These are phyloP conservation scores for Keithomyces neogunnii DNA, from an alignment of 2,329 filamentous ascomycete genomes.

Conservation along the genomic window DNA sequence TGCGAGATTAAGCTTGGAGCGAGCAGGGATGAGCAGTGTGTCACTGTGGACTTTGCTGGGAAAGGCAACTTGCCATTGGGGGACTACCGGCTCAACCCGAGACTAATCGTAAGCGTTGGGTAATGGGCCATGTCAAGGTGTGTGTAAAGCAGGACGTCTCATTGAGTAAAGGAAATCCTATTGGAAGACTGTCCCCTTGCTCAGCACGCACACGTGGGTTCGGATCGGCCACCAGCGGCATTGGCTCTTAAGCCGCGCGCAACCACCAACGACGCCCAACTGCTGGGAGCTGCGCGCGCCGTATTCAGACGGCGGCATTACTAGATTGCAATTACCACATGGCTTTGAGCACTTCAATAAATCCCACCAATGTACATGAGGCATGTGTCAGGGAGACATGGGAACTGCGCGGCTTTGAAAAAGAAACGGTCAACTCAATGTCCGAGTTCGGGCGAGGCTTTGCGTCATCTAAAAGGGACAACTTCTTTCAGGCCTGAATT, in stretches of 20 bases:
- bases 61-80: neutral
- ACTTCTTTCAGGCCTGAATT: too few species aligned
- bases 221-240: constrained; percentile 2
- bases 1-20: too few species aligned
- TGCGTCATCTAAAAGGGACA: too few species aligned
- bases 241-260: neutral
- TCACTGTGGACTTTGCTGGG: neutral
- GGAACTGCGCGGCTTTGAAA: neutral
- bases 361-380: neutral
- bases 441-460: too few species aligned
- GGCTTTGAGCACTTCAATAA: neutral
- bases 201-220: neutral
- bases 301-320: neutral
- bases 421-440: too few species aligned
- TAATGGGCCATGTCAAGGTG: neutral
- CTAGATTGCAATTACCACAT: constrained; percentile 1
- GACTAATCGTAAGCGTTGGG: neutral
- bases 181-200: neutral
- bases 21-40: neutral
- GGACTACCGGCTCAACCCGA: neutral
- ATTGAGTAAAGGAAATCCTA: neutral
- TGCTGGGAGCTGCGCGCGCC: neutral
- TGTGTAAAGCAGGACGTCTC: neutral
- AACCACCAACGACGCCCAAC: neutral
- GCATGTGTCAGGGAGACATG: neutral